Percentiles rank a stretch among this genome's conserved stretches.
Conservation (phyloP, 164 flowering plant genomes). For the Magnolia sinica region DNA sequence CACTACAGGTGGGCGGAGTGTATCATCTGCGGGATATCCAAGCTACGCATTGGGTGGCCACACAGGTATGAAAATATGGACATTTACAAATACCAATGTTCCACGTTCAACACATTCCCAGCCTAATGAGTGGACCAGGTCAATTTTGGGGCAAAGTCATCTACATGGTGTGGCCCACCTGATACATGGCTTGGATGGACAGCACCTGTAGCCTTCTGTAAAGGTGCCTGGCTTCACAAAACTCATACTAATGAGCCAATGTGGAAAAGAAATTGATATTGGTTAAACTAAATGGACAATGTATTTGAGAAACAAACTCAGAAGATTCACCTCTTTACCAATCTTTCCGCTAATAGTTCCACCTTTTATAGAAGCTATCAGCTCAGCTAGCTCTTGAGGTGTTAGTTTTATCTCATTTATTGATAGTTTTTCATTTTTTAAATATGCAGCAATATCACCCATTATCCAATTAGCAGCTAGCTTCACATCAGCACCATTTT, state of each 20-base stretch:
- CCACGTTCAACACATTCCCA: neutral
- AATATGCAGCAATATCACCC: slow-evolving; percentile 91
- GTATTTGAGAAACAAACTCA: neutral
- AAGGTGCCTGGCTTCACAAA: neutral
- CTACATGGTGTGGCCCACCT: neutral
- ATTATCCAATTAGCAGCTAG: slow-evolving; percentile 94
- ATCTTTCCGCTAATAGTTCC: slow-evolving; percentile 94
- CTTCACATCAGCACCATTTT: slow-evolving; percentile 81
- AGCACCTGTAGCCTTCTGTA: neutral
- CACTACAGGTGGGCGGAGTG: neutral
- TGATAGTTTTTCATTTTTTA: slow-evolving; percentile 72
- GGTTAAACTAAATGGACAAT: too few relatives aligned
- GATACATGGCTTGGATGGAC: neutral
- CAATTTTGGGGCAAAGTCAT: neutral
- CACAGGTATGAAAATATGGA: too few relatives aligned
- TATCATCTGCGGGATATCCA: neutral
- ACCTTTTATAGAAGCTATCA: slow-evolving; percentile 72
- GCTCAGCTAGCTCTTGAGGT: slow-evolving; percentile 68
- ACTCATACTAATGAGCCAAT: too few relatives aligned
- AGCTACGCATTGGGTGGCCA: neutral
- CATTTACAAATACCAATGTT: too few relatives aligned
- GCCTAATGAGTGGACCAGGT: neutral
- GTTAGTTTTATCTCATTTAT: slow-evolving; percentile 77
- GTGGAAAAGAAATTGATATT: neutral
- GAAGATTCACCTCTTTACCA: slow-evolving; percentile 72